Evolutionary conservation across 2,329 filamentous ascomycete species (phyloP).

Genomic region (Aschersonia sp.): DNA sequence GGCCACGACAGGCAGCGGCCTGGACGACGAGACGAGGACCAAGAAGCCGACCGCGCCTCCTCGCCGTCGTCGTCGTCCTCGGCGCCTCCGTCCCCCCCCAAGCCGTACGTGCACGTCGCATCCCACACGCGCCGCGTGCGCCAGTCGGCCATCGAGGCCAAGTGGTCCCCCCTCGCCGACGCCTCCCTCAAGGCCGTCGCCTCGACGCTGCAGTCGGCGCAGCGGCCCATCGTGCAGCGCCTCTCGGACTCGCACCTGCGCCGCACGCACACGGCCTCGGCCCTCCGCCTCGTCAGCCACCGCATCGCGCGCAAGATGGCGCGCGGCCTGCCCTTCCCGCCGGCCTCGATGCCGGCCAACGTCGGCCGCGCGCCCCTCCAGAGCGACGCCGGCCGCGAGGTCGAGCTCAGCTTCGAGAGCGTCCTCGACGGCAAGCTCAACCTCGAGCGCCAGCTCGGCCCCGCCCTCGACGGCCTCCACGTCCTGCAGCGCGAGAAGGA

Average conservation of each 20-base stretch:
- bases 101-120: conserved; percentile 34
- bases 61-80: conserved; percentile 3
- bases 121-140: conserved; percentile 38
- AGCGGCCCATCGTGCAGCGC: conserved; percentile 45
- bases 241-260: conserved; percentile 32
- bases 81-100: conserved; percentile 14
- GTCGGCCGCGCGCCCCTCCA: conserved; percentile 6
- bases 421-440: conserved; percentile 42
- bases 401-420: conserved; percentile 52
- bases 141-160: conserved; percentile 50
- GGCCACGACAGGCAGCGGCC: not conserved
- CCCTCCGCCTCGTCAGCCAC: conserved; percentile 38
- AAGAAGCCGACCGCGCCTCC: not conserved
- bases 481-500: conserved; percentile 43
- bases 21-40: not conserved
- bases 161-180: conserved; percentile 46
- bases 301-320: conserved; percentile 42
- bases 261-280: conserved; percentile 37
- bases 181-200: conserved; percentile 40
- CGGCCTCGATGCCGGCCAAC: conserved; percentile 20
- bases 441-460: conserved; percentile 44
- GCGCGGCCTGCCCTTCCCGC: conserved; percentile 52
- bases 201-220: conserved; percentile 40
- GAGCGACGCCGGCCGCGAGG: conserved; percentile 29
- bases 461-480: conserved; percentile 46